These are phyloP conservation scores for Heritiera littoralis DNA, from an alignment of 345 rosid genomes.

Conservation along the genomic window DNA sequence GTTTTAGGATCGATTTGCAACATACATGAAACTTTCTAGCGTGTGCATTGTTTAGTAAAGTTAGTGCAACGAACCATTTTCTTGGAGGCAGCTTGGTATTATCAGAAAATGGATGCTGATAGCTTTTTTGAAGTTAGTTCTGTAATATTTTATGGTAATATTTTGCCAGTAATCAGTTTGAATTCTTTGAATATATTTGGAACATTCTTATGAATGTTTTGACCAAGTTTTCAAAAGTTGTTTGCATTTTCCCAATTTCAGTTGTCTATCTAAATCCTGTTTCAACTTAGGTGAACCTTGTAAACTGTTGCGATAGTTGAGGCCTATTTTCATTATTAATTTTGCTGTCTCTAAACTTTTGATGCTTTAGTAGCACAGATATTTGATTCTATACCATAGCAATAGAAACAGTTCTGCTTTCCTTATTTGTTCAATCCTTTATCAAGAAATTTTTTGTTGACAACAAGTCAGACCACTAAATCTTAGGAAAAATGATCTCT, in stretches of 20 bases:
- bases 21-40: neutral
- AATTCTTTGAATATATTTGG: neutral
- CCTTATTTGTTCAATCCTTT: neutral
- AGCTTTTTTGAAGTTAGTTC: neutral
- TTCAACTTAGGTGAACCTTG: neutral
- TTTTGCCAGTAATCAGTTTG: neutral
- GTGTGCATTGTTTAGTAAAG: neutral
- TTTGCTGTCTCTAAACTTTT: neutral
- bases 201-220: neutral
- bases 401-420: neutral
- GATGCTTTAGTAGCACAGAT: neutral
- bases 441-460: neutral
- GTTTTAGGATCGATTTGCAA: neutral
- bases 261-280: neutral
- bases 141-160: neutral
- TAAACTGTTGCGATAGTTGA: neutral
- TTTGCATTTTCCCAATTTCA: neutral
- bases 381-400: neutral
- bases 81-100: neutral
- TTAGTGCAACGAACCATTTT: neutral
- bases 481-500: neutral
- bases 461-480: neutral
- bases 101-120: constrained; percentile 9
- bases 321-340: neutral
- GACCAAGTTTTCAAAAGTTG: neutral